Percentiles rank a stretch among this genome's conserved stretches.
phyloP scores from a whole-genome alignment of 2,329 filamentous ascomycete species.

The Penicillium sp. region DNA sequence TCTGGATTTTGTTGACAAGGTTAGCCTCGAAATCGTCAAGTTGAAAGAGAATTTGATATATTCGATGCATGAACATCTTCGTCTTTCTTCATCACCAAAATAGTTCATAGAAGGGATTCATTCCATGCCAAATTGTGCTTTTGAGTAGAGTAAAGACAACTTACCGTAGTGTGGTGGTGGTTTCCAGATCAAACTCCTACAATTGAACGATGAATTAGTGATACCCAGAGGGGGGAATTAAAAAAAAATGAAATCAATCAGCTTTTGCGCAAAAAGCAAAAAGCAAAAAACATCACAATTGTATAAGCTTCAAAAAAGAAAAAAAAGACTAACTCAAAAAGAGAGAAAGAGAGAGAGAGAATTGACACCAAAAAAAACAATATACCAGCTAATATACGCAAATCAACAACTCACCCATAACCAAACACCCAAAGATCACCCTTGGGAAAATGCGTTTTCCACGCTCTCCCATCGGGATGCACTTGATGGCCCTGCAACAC shows the following conservation, averaged over 20 bases:
- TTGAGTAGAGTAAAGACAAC: constrained; percentile 3
- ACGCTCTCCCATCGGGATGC: constrained; percentile 34
- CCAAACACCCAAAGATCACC: constrained; percentile 93
- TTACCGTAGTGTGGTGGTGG: constrained; percentile 91
- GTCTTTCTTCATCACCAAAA: too few species aligned
- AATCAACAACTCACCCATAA: constrained; percentile 67
- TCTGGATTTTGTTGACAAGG: constrained; percentile 49
- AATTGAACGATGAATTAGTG: neutral
- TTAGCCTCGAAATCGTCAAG: neutral
- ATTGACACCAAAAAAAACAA: too few species aligned
- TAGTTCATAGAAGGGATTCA: too few species aligned
- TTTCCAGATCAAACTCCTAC: constrained; percentile 93
- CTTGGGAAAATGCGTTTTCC: constrained; percentile 39
- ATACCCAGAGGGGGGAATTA: neutral
- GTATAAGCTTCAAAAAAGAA: neutral
- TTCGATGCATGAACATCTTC: too few species aligned
- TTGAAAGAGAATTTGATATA: neutral
- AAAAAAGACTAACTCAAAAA: neutral
- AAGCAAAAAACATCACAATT: too few species aligned
- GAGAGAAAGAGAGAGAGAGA: too few species aligned
- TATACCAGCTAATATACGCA: too few species aligned
- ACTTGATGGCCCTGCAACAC: constrained; percentile 16
- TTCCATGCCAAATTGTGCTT: too few species aligned
- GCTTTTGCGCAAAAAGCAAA: too few species aligned
- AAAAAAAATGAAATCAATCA: too few species aligned